Base-by-base conservation (phyloP, 2,329 filamentous ascomycete genomes). In the Diaporthe vaccinii region DNA sequence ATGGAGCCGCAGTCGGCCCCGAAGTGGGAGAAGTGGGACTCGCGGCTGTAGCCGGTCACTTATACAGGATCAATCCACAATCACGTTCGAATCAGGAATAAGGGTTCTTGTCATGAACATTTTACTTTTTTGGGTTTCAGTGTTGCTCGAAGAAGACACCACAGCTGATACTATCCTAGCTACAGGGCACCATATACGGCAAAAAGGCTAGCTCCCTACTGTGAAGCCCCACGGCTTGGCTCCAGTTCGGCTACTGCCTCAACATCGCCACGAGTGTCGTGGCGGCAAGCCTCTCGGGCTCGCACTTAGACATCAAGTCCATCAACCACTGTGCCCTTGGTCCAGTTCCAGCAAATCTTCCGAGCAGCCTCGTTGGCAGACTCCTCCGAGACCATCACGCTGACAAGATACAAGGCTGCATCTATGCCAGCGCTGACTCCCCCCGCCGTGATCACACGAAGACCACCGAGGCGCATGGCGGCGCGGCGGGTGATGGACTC, bases 301-400 rank as follows among this genome's bases (percentile, higher is more conserved):
- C 15, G 59, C 59, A 73, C 72, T 75, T 91, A 96, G 84, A 97
- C 94, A 86, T 97, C 94, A 83, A 96, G 91, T 78, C 94, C 94
- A 83, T 96, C 94, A 79, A 96, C 93, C 79, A 95, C 94, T 83
- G 94, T 88, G 79, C 94, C 94, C 91, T 96, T 96, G 84, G 91
- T 90, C 95, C 95, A 98, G 81, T 89, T 91, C 88, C 96, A 94
- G 86, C 96, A 93, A 88, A 97, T 91, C 78, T 90, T 80, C 78
- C 92, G 90, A 81, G 93, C 93, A 78, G 94, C 92, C 85, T 96
- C 93, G 75, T 91, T 89, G 77, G 95, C 94, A 76, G 92, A 89
- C 72, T 94, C 93, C 81, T 95, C 91, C 76, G 92, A 93, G 68
- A 96, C 94, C 83, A 97, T 86, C 79, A 95, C 94, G 84, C 93